Percentiles rank a stretch among this genome's conserved stretches.
Evolutionary conservation across 2,329 filamentous ascomycete species (phyloP).

Genomic region (Pleoardoris graminearum): DNA sequence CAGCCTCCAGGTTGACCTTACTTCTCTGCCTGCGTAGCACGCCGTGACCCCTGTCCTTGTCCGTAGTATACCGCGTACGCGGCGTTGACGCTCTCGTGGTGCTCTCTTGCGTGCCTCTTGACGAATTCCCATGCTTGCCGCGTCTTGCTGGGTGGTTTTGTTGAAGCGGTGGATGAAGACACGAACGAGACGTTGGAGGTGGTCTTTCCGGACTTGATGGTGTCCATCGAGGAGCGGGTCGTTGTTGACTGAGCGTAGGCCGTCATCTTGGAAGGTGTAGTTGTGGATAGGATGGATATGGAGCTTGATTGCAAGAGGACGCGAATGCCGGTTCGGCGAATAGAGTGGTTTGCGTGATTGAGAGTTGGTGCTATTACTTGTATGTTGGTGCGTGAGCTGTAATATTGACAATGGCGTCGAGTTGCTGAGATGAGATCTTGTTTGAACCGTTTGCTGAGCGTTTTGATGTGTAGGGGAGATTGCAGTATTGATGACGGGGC

Average conservation of each 20-base stretch:
- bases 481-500: background rate
- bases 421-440: background rate
- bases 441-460: background rate
- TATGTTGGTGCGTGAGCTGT: background rate
- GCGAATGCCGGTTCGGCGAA: too few relatives aligned
- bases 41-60: background rate
- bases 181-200: conserved; percentile 5
- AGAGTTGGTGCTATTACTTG: background rate
- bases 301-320: too few relatives aligned
- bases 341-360: background rate
- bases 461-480: background rate
- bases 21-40: background rate
- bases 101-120: conserved; percentile 25
- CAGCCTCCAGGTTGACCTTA: too few relatives aligned
- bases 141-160: conserved; percentile 6
- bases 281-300: background rate
- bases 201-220: conserved; percentile 10
- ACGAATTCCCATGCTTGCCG: conserved; percentile 16
- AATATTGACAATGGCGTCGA: background rate
- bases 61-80: conserved; percentile 22
- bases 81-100: conserved; percentile 24
- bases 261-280: conserved; percentile 1
- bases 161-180: background rate
- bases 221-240: conserved; percentile 15
- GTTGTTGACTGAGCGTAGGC: background rate